Evolutionary conservation across 176 grass and related monocot genomes (phyloP), one percentile per base, ranked within the genome.

Genomic region (Paspalum vaginatum): DNA sequence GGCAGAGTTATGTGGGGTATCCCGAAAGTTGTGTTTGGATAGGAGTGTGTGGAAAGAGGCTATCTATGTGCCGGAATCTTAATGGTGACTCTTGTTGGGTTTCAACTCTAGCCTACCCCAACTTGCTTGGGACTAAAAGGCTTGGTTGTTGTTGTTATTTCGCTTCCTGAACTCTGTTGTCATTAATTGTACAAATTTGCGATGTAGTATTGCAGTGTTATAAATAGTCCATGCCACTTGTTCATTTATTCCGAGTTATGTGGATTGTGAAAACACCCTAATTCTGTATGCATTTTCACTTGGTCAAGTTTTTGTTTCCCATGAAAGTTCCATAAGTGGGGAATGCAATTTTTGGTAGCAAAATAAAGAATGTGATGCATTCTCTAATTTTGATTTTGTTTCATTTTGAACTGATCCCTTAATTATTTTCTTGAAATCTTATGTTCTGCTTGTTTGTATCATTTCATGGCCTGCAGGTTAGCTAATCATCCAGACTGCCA

Each of bases 381-480:
- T 11, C 5, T 22, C 18, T 16, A 14, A 26, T 74, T 50, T n/a
- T n/a, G n/a, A n/a, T n/a, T n/a, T n/a, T 1, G 0, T 1, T 67
- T 59, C 45, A 7, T 6, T 60, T 22, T 54, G 17, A 42, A 66
- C 9, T 59, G 41, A 11, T 5, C 16, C 4, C 17, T 16, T 70
- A 13, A 6, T 46, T 12, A 20, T 57, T 47, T 61, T 3, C 17
- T 44, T 22, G 11, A 41, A 25, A 6, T 9, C 60, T 75, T 20
- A 42, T 83, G n/a, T 83, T 71, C 8, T 18, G 6, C 20, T 49
- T 0, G 14, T 75, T 5, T 44, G 5, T 49, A 0, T 74, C 13
- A 61, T 66, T 64, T 77, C 14, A 14, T 41, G 22, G 15, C 8
- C 6, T 71, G 17, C 72, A 78, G 86, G 75, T 88, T 50, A 78